Evolutionary conservation across 305 asterid genomes (phyloP), one percentile per base, ranked within the genome.

Genomic region (Euphrasia arctica): DNA sequence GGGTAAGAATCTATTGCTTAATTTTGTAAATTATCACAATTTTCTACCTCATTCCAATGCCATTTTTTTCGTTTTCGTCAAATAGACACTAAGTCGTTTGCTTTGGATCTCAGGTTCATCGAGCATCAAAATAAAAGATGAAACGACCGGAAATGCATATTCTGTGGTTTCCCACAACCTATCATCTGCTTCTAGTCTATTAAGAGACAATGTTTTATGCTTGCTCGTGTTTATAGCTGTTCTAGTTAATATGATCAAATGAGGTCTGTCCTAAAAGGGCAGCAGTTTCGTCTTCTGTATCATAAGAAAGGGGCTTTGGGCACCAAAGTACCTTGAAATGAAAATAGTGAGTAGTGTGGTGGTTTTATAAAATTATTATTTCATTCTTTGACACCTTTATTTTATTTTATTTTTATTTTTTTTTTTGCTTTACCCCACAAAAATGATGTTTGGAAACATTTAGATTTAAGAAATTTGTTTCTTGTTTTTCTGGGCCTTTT

Each of bases 41-140:
- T 36, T 0, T 36, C 8, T 39, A 39, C 11, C 11, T 39, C 11
- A 9, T 39, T 39, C 11, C 43, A 8, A 7, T 39, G 42, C 2
- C 42, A 34, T 4, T 34, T 34, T 34, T 34, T 32, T 4, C 1
- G 9, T 34, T 34, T 34, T 34, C 7, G 6, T 6, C 1, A 6
- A 36, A 6, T 36, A 36, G 51, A 47, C 32, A 9, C n/a, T 63
- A n/a, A 39, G 42, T 18, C 12, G 39, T 58, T 47, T 60, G 58
- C 25, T 28, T 14, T 70, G 34, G 50, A 25, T 60, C 34, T 62
- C 80, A 82, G 89, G 92, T 62, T 75, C 87, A 12, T 78, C 90
- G 10, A 76, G 78, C 77, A 88, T 90, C 64, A 81, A 79, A 74
- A 77, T 90, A 58, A 82, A 71, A 63, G 96, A 88, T 7, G 86